Evolutionary conservation across 2,329 filamentous ascomycete genomes (phyloP).

Genomic region (Arthrobotrys entomopaga): DNA sequence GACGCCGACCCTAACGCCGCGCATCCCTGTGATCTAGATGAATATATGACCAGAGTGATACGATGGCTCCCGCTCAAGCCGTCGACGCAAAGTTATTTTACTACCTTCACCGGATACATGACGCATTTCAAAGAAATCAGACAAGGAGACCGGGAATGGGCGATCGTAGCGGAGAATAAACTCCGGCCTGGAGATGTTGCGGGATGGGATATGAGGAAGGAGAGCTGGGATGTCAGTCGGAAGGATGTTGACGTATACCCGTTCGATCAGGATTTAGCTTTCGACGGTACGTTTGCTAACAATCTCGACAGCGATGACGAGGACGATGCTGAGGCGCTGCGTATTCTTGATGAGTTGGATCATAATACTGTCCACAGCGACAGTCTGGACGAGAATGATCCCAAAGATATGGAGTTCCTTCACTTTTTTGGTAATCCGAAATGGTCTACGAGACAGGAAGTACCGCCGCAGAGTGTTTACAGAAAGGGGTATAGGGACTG

Average conservation of each 20-base stretch:
- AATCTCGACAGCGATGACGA: not conserved
- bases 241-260: not conserved
- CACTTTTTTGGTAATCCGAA: slow-evolving; percentile 1
- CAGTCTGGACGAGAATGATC: not conserved
- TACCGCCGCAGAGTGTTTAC: not conserved
- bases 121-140: slow-evolving; percentile 24
- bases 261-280: slow-evolving; percentile 2
- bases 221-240: not conserved
- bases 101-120: not conserved
- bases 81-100: slow-evolving; percentile 2
- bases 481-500: not conserved
- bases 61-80: not conserved
- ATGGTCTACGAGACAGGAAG: slow-evolving; percentile 8
- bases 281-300: not conserved
- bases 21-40: not conserved
- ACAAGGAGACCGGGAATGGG: slow-evolving; percentile 3
- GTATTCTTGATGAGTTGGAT: not conserved
- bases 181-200: slow-evolving; percentile 1
- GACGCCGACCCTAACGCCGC: not conserved
- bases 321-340: not conserved
- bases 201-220: not conserved
- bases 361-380: not conserved
- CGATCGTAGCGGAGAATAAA: not conserved
- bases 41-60: not conserved
- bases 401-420: not conserved